Evolutionary conservation across 2,329 filamentous ascomycete genomes (phyloP).

Genomic region (Microdochium bolleyi): DNA sequence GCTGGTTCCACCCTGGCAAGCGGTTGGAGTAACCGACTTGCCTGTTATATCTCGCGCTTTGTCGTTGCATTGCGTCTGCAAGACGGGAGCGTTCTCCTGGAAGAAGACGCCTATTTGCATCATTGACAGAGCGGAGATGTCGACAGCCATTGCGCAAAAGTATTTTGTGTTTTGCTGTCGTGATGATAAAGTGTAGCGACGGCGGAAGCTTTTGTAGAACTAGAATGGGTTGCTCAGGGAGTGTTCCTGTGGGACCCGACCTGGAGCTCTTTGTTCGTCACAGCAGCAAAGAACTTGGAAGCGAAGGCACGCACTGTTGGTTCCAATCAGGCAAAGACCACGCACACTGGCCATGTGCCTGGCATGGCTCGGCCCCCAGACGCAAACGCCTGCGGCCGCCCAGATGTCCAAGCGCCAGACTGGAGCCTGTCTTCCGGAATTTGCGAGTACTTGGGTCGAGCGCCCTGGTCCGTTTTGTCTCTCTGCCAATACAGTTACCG

Average conservation of each 20-base stretch:
- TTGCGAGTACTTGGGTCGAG: no score
- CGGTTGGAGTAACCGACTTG: conserved; percentile 2
- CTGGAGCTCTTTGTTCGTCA: not conserved
- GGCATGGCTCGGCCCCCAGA: no score
- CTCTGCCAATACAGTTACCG: conserved; percentile 1
- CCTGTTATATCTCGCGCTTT: conserved; percentile 4
- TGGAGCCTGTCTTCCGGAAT: no score
- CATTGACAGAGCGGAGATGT: conserved; percentile 4
- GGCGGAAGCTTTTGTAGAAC: not conserved
- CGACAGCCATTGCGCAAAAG: conserved; percentile 3
- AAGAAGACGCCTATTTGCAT: conserved; percentile 6
- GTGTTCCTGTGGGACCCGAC: not conserved
- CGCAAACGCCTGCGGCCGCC: not conserved
- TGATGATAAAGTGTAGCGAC: not conserved
- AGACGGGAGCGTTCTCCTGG: conserved; percentile 2
- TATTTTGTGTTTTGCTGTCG: not conserved
- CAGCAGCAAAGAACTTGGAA: not conserved
- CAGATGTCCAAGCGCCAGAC: no score
- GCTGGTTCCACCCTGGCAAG: conserved; percentile 6
- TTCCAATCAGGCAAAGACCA: not conserved
- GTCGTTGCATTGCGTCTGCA: conserved; percentile 6
- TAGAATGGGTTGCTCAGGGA: not conserved
- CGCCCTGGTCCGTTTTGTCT: no score
- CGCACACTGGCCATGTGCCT: no score
- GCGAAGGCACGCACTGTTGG: not conserved